Base-by-base conservation (phyloP, 805 yeast genomes). In the Wickerhamomyces hampshirensis region DNA sequence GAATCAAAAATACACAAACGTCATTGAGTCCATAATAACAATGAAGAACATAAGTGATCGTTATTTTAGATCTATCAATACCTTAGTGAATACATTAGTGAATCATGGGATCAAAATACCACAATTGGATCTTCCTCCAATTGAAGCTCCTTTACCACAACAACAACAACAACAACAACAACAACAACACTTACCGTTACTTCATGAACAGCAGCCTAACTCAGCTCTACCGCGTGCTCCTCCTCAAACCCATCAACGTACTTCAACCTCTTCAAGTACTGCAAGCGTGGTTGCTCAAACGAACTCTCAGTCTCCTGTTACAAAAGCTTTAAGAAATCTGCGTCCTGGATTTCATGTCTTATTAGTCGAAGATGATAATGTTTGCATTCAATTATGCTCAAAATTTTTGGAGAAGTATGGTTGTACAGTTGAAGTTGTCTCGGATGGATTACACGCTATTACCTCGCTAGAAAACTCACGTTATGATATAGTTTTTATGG, bases 391-490 rank as follows among this genome's bases (percentile, higher is more conserved):
- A 44, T 66, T 91, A 8, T 85, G 96, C 49, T 69, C 84, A 8
- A 84, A 85, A 56, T 86, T 93, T 53, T 59, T 93, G 39, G 75
- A 77, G 54, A 84, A 86, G 52, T 87, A 84, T 56, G 97, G 97
- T 0, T 89, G 96, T 58, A 79, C 87, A 11, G 96, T 91, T 5
- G 91, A 93, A 31, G 86, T 88, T 14, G 97, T 86, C 0, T 82
- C 87, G 5, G 97, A 91, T 62, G 99, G 98, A 0, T 62, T 91
- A 9, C 80, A 85, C 24, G 96, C 96, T 3, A 87, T 93, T 30
- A 73, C 78, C 23, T 81, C 79, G 0, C 74, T 84, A 21, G 89
- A 81, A 53, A 75, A 76, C 34, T 74, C 75, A 24, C 74, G 80
- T 48, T 84, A 79, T 51, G 95, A 83, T 59, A 63, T 84, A 40